Evolutionary conservation across 257 asterid species (phyloP), one percentile per base, ranked within the genome.

Genomic region (Phtheirospermum japonicum): DNA sequence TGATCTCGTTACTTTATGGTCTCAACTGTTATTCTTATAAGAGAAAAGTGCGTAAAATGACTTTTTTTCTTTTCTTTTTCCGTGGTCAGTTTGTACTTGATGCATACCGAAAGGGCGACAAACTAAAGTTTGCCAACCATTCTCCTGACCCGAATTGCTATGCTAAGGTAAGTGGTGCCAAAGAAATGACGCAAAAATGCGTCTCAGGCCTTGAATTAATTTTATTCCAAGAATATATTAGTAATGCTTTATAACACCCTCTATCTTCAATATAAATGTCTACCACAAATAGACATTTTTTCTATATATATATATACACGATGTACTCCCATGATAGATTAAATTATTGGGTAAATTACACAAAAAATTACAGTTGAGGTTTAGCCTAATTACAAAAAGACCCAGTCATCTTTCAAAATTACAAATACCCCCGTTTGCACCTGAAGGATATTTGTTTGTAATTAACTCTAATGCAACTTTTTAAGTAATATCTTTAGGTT

Each of bases 71-170:
- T 45, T 3, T 9, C 48, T 60, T 76, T 37, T 46, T 63, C 64
- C 45, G n/a, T 65, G 36, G 13, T 68, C 85, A 93, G 99, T 87
- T 82, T 81, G 94, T 93, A 74, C 92, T 89, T 30, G 97, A 87
- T 78, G 96, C 95, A 55, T 82, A 76, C 57, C 87, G 97, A 39
- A 87, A 84, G 77, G 96, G 97, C 12, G 97, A 89, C 66, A 93
- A 93, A 58, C 76, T 89, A 75, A 89, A 93, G 83, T 85, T 93
- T 55, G 94, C 99, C 31, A 87, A 93, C 72, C 97, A 93, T 76
- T 87, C 96, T 57, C 97, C 95, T 20, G 82, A 79, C 65, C 96
- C 99, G 46, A 93, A 87, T 73, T 93, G 99, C 79, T 93, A 89
- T 34, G 92, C 97, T 9, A 87, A 85, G 89, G 97, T 86, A 83